phyloP scores from a whole-genome alignment of 257 asterid genomes.

The Jacaranda copaia region DNA sequence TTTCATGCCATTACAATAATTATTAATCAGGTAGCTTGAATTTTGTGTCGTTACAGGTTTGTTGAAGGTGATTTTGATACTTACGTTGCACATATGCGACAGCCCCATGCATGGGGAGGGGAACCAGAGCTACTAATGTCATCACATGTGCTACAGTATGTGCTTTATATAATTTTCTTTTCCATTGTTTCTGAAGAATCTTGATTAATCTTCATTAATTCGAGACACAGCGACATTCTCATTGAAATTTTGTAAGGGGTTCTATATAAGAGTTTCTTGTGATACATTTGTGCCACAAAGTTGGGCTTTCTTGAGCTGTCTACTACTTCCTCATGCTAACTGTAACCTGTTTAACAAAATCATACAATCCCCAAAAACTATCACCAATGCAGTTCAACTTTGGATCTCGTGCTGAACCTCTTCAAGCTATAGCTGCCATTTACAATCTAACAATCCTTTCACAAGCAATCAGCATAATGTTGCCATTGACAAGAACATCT shows the following conservation, averaged over 20 bases:
- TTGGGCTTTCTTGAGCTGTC: no score
- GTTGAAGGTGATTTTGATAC: slow-evolving; percentile 80
- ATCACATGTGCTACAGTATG: slow-evolving; percentile 70
- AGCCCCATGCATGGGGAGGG: slow-evolving; percentile 84
- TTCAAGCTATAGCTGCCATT: background rate
- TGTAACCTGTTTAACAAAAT: no score
- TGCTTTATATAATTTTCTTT: slow-evolving; percentile 1
- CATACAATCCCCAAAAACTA: no score
- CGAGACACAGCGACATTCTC: background rate
- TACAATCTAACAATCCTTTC: background rate
- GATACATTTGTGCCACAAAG: no score
- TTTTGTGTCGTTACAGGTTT: slow-evolving; percentile 51
- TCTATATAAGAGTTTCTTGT: no score
- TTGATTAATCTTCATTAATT: background rate
- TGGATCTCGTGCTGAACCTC: background rate
- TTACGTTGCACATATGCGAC: slow-evolving; percentile 64
- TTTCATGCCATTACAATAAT: background rate
- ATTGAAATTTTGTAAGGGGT: background rate
- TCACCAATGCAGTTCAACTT: no score
- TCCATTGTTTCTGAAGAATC: background rate
- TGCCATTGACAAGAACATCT: slow-evolving; percentile 2
- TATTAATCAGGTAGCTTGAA: slow-evolving; percentile 2
- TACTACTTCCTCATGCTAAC: no score
- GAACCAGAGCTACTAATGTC: slow-evolving; percentile 83
- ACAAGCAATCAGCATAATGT: background rate